These are phyloP conservation scores for Ballota nigra DNA, from an alignment of 257 asterid species.

Conservation along the genomic window DNA sequence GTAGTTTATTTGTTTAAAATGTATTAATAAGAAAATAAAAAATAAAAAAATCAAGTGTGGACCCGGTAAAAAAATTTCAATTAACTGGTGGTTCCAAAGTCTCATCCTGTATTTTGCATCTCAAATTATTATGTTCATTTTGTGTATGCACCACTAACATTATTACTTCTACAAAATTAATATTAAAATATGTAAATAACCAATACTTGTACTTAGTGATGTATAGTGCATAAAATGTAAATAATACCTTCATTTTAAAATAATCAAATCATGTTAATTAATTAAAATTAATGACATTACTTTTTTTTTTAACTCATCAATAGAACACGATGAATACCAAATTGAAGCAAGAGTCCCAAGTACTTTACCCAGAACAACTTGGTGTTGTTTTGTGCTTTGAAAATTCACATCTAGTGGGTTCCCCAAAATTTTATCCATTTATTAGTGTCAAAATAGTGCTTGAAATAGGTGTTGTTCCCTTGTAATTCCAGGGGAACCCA, in stretches of 20 bases:
- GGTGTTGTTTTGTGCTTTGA: not conserved
- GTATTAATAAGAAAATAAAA: not conserved
- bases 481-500: constrained; percentile 18
- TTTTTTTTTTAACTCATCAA: not conserved
- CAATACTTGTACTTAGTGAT: too few relatives aligned
- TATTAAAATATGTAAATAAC: too few relatives aligned
- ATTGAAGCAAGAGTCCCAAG: too few relatives aligned
- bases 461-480: not conserved
- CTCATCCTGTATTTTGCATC: not conserved
- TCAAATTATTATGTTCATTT: too few relatives aligned
- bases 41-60: too few relatives aligned
- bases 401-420: too few relatives aligned
- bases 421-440: not conserved
- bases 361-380: not conserved
- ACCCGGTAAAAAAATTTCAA: too few relatives aligned
- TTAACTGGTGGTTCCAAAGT: not conserved
- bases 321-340: not conserved
- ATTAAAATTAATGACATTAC: not conserved
- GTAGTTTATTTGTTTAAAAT: not conserved
- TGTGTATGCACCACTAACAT: too few relatives aligned
- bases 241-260: too few relatives aligned
- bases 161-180: too few relatives aligned
- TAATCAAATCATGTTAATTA: too few relatives aligned
- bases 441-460: not conserved
- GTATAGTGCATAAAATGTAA: too few relatives aligned